Percentiles rank a stretch among this genome's conserved stretches.
These are phyloP conservation scores for Teunomyces atbi DNA, from an alignment of 805 yeast genomes.

Conservation along the genomic window DNA sequence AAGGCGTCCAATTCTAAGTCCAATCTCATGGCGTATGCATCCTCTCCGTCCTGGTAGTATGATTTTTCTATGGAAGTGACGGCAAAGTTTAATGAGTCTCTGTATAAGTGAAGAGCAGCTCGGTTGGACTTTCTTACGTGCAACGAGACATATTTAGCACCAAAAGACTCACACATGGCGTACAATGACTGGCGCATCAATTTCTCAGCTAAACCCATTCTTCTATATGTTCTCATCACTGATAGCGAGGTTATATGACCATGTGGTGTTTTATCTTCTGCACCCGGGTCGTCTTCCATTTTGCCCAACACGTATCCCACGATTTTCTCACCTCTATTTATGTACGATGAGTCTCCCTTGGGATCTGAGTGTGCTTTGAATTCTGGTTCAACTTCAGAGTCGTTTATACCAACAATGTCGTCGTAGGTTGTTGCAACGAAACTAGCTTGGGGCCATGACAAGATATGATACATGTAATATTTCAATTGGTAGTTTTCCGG, in stretches of 20 bases:
- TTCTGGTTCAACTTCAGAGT: constrained; percentile 22
- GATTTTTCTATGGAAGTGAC: constrained; percentile 77
- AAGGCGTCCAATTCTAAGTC: constrained; percentile 58
- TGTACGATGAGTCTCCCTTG: constrained; percentile 65
- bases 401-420: constrained; percentile 25
- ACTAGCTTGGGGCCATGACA: constrained; percentile 97
- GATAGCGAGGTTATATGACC: constrained; percentile 94
- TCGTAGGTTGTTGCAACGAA: constrained; percentile 88
- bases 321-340: constrained; percentile 67
- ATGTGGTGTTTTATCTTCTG: constrained; percentile 70
- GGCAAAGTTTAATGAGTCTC: constrained; percentile 80
- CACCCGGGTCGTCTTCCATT: constrained; percentile 91
- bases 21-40: constrained; percentile 93
- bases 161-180: constrained; percentile 76
- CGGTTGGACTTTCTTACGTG: constrained; percentile 92
- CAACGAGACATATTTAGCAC: constrained; percentile 79
- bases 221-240: constrained; percentile 92
- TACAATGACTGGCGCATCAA: constrained; percentile 82
- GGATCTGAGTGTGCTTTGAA: constrained; percentile 26
- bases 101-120: constrained; percentile 90
- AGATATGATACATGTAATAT: constrained; percentile 88
- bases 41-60: constrained; percentile 97
- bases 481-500: constrained; percentile 94
- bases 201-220: constrained; percentile 92
- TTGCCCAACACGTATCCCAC: constrained; percentile 97